Percentiles rank a stretch among this genome's conserved stretches.
These are phyloP conservation scores for Deakozyma indianensis DNA, from an alignment of 805 yeast species.

Conservation along the genomic window DNA sequence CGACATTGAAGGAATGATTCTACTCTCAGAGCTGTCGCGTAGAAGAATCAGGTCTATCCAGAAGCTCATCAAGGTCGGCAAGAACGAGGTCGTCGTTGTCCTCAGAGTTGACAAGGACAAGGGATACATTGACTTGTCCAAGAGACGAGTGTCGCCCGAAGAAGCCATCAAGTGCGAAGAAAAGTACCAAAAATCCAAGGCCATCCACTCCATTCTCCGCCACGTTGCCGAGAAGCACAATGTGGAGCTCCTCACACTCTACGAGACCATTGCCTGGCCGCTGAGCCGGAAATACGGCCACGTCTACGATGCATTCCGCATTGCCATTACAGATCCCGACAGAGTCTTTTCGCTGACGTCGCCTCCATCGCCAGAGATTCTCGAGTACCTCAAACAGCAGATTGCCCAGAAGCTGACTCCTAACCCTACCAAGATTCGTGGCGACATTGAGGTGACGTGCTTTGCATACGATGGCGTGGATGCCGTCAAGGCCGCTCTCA, in stretches of 20 bases:
- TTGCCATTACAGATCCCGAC: conserved; percentile 80
- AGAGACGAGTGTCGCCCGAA: conserved; percentile 96
- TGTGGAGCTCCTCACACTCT: conserved; percentile 70
- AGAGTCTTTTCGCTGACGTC: conserved; percentile 62
- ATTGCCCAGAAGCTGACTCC: conserved; percentile 92
- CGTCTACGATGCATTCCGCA: conserved; percentile 93
- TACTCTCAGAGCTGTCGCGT: conserved; percentile 89
- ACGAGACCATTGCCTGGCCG: conserved; percentile 93
- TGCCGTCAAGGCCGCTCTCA: conserved; percentile 82
- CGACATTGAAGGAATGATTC: conserved; percentile 97
- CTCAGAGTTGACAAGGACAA: conserved; percentile 96
- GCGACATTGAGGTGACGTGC: conserved; percentile 97
- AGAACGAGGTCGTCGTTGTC: conserved; percentile 96
- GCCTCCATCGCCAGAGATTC: conserved; percentile 58
- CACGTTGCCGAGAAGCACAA: conserved; percentile 97
- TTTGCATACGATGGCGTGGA: conserved; percentile 96
- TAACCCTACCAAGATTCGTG: conserved; percentile 93
- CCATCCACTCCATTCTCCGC: conserved; percentile 95
- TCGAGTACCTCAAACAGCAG: conserved; percentile 74
- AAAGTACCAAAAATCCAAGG: conserved; percentile 89
- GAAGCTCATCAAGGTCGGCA: conserved; percentile 93
- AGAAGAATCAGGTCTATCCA: conserved; percentile 98
- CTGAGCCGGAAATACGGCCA: conserved; percentile 90
- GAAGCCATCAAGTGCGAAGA: conserved; percentile 96
- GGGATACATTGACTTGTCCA: conserved; percentile 94